A percentile compares a stretch with the other conserved stretches of the same genome.
Evolutionary conservation across 2,329 filamentous ascomycete species (phyloP).

Genomic region (Aspergillus felis): DNA sequence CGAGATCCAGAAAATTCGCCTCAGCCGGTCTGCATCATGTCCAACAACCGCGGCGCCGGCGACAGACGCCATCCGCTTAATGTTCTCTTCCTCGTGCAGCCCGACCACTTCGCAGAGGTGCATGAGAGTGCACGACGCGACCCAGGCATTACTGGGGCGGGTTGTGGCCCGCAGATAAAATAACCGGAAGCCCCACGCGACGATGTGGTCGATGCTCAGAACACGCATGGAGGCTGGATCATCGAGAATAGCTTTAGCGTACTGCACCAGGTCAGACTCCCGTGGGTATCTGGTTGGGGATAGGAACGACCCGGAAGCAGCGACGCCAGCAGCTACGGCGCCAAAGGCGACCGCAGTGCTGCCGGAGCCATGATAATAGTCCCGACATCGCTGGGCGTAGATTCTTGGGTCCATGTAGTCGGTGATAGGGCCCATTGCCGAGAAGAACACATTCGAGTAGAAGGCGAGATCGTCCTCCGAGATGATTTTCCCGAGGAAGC

Average conservation of each 20-base stretch:
- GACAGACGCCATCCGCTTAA: conserved; percentile 23
- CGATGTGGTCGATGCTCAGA: conserved; percentile 23
- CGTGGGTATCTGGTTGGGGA: conserved; percentile 19
- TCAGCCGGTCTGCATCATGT: conserved; percentile 28
- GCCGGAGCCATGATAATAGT: conserved; percentile 21
- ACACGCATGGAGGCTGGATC: conserved; percentile 26
- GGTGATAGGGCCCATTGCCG: conserved; percentile 15
- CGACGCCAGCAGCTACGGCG: conserved; percentile 26
- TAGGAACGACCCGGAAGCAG: conserved; percentile 26
- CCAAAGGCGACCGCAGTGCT: conserved; percentile 18
- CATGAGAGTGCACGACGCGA: conserved; percentile 29
- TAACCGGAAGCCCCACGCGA: conserved; percentile 28
- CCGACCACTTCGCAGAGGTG: conserved; percentile 28
- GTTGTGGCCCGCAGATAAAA: conserved; percentile 30
- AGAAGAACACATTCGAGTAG: conserved; percentile 23
- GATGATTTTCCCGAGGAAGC: conserved; percentile 20
- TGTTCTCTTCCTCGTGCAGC: conserved; percentile 26
- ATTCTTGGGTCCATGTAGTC: conserved; percentile 23
- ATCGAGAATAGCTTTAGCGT: conserved; percentile 30
- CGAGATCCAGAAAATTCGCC: conserved; percentile 31
- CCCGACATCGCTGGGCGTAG: conserved; percentile 24
- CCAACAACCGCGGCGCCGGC: conserved; percentile 19
- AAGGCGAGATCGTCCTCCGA: conserved; percentile 21
- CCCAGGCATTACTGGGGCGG: conserved; percentile 29
- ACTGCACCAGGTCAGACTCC: conserved; percentile 26